These are phyloP conservation scores for Otatea glauca DNA, from an alignment of 176 grass and related monocot genomes.

Conservation along the genomic window DNA sequence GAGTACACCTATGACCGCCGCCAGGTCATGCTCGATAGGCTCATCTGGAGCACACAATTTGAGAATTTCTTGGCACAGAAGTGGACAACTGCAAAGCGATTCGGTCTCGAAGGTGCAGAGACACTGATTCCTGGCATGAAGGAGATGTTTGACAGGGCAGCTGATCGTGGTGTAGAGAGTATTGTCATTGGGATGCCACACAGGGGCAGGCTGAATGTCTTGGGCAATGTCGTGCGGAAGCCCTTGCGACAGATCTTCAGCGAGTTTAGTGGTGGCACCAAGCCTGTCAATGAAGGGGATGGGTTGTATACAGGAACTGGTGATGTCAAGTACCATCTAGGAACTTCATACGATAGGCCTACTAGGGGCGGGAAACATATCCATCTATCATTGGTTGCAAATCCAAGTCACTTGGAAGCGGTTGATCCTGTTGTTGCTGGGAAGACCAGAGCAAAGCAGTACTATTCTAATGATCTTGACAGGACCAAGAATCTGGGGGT, in stretches of 20 bases:
- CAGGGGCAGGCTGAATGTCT: conserved; percentile 91
- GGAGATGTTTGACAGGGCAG: conserved; percentile 95
- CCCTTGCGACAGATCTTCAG: conserved; percentile 93
- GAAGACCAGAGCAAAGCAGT: conserved; percentile 96
- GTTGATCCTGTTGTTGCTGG: conserved; percentile 91
- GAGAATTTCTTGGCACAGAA: conserved; percentile 94
- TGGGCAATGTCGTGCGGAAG: conserved; percentile 94
- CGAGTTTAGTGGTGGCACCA: conserved; percentile 93
- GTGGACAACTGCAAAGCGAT: conserved; percentile 87
- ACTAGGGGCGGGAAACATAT: conserved; percentile 88
- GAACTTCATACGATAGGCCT: conserved; percentile 93
- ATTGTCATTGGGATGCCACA: conserved; percentile 99
- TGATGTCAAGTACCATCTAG: conserved; percentile 96
- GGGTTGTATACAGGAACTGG: conserved; percentile 95
- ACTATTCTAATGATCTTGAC: conserved; percentile 85
- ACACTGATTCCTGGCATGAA: conserved; percentile 98
- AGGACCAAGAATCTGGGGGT: conserved; percentile 90
- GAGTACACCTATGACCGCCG: conserved; percentile 71
- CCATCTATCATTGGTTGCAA: conserved; percentile 92
- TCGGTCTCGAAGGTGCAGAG: conserved; percentile 84
- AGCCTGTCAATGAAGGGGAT: conserved; percentile 78
- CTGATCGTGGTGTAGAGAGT: conserved; percentile 78
- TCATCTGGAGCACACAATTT: conserved; percentile 97
- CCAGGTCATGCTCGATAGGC: conserved; percentile 87
- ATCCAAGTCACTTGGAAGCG: conserved; percentile 96